Base-by-base conservation (phyloP, 805 yeast genomes). In the Debaryomyces tyrocola region DNA sequence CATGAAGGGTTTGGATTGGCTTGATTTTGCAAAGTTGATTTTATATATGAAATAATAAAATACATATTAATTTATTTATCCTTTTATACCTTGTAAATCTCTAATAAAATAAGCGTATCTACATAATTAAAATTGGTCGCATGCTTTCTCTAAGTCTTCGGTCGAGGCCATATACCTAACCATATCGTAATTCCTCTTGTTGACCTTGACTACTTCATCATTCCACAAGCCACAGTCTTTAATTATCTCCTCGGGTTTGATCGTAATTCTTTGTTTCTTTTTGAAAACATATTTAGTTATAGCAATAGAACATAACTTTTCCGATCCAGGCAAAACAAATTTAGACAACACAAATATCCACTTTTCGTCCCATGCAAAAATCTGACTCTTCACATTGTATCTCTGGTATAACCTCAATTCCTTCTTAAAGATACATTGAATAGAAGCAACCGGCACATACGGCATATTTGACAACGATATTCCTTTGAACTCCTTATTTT, bases 1-100 rank as follows among this genome's bases (percentile, higher is more conserved):
- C 86, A 87, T 58, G 97, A 89, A 73, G 98, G 98, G 2, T 94
- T 94, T 70, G 98, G 97, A 10, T 78, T 90, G 62, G 95, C 92
- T 8, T 70, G 51, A 50, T 40, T 40, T 33, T 4, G 18, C 18
- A 17, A 17, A 17, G 18, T 17, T 33, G 18, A 29, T 24, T 14
- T 15, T 39, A 14, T 20, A 20, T 39, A 39, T 15, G 29, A 15
- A 33, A 33, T 33, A 33, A 33, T 33, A 33, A 14, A 29, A 33
- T 4, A 24, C 10, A 4, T 24, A 24, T 24, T 24, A 24, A 24
- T 24, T 24, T 24, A 24, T 24, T 24, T 24, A 24, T 24, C 2
- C 7, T 7, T 24, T 24, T 24, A 24, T 4, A 24, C 2, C 10
- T 24, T 9, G 27, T 24, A 9, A 24, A 24, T 3, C 7, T 7